These are phyloP conservation scores for Colletotrichum trifolii DNA, from an alignment of 2,329 filamentous ascomycete species.

Conservation along the genomic window DNA sequence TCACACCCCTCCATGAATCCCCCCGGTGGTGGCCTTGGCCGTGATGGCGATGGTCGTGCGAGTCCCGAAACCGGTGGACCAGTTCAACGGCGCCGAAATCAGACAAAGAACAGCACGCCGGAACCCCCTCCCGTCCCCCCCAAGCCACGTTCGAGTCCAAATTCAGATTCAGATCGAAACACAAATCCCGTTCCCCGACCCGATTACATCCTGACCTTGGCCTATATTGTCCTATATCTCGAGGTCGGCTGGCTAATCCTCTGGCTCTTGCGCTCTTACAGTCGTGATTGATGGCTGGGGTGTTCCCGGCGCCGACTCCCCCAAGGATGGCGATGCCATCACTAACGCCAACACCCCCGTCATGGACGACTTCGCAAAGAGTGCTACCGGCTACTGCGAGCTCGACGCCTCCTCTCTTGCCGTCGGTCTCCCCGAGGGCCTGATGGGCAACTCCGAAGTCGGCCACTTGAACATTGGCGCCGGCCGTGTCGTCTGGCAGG, in stretches of 20 bases:
- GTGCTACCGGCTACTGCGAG: constrained; percentile 86
- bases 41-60: constrained; percentile 14
- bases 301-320: constrained; percentile 81
- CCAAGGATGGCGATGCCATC: constrained; percentile 93
- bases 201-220: constrained; percentile 38
- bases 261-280: constrained; percentile 63
- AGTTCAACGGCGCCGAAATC: not conserved
- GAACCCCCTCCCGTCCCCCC: no score
- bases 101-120: no score
- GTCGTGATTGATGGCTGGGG: constrained; percentile 99
- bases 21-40: constrained; percentile 23
- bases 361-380: constrained; percentile 92
- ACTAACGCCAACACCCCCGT: constrained; percentile 90
- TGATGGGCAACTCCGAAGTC: constrained; percentile 99
- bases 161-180: not conserved
- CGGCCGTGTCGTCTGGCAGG: constrained; percentile 97
- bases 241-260: constrained; percentile 70
- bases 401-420: constrained; percentile 96
- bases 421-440: constrained; percentile 92
- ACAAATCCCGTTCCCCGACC: constrained; percentile 27
- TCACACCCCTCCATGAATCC: constrained; percentile 34
- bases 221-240: constrained; percentile 65
- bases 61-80: constrained; percentile 5
- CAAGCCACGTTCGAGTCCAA: not conserved
- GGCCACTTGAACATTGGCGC: constrained; percentile 99